A percentile compares a stretch with the other conserved stretches of the same genome.
These are phyloP conservation scores for Gossypium anomalum DNA, from an alignment of 345 rosid genomes.

Conservation along the genomic window DNA sequence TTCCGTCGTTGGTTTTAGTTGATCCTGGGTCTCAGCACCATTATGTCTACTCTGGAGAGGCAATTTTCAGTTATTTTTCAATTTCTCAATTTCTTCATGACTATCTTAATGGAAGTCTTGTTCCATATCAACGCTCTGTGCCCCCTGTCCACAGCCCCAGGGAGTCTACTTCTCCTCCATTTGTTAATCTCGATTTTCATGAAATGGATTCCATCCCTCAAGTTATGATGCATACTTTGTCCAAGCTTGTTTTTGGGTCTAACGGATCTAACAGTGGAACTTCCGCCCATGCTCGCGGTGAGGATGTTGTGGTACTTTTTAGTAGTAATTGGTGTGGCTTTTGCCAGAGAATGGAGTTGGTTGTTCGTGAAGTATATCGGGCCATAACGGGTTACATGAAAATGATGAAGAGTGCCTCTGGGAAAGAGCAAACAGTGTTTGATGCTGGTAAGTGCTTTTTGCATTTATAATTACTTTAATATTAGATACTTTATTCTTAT, in stretches of 20 bases:
- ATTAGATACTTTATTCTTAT: conserved; percentile 4
- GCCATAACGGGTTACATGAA: conserved; percentile 51
- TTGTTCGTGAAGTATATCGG: conserved; percentile 73
- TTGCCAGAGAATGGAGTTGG: conserved; percentile 92
- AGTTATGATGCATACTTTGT: conserved; percentile 51
- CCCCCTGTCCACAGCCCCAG: conserved; percentile 36
- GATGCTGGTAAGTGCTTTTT: conserved; percentile 40
- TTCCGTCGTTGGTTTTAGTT: conserved; percentile 72
- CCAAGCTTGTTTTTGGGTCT: conserved; percentile 52
- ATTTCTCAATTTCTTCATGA: conserved; percentile 47
- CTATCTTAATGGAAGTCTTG: conserved; percentile 57
- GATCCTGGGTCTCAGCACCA: conserved; percentile 67
- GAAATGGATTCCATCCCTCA: conserved; percentile 73
- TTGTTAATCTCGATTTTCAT: conserved; percentile 74
- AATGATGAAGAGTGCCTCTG: conserved; percentile 36
- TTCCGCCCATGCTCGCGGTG: conserved; percentile 37
- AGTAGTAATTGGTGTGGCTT: conserved; percentile 87
- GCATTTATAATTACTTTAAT: conserved; percentile 10
- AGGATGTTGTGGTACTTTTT: conserved; percentile 87
- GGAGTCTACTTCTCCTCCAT: conserved; percentile 61
- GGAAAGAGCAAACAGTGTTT: conserved; percentile 27
- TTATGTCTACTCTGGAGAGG: conserved; percentile 45
- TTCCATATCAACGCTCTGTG: conserved; percentile 60
- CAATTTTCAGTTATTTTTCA: conserved; percentile 39
- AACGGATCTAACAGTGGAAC: conserved; percentile 41